Conservation (phyloP, 2,329 filamentous ascomycete species). For the Penicillium polonicum region DNA sequence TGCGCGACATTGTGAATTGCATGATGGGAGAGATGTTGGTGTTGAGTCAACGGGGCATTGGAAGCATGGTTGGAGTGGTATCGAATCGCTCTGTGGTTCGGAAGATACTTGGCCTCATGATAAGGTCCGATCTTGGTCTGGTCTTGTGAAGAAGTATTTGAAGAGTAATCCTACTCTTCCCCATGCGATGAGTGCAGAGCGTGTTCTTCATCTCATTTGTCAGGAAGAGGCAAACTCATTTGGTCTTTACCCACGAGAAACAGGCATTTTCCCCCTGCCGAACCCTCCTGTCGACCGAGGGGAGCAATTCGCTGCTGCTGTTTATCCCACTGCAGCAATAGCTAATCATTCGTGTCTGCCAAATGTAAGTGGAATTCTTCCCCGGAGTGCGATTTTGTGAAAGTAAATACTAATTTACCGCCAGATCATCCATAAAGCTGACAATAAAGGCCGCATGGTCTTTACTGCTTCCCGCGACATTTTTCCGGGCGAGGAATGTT, state of each 20-base stretch:
- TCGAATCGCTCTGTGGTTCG: constrained; percentile 32
- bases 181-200: constrained; percentile 18
- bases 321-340: constrained; percentile 27
- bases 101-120: constrained; percentile 32
- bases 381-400: no score
- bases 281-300: constrained; percentile 15
- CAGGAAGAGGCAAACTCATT: constrained; percentile 30
- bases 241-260: constrained; percentile 27
- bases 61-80: constrained; percentile 25
- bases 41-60: constrained; percentile 1
- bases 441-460: constrained; percentile 31
- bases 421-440: constrained; percentile 34
- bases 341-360: constrained; percentile 27
- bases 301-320: constrained; percentile 25
- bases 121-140: constrained; percentile 27
- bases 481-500: constrained; percentile 32
- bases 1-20: constrained; percentile 14
- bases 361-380: constrained; percentile 19
- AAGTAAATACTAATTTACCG: background rate
- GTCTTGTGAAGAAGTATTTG: constrained; percentile 34
- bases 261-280: constrained; percentile 17
- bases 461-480: constrained; percentile 33
- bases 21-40: background rate
- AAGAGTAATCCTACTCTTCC: constrained; percentile 18
- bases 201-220: constrained; percentile 25